These are phyloP conservation scores for Trichoderma sp. DNA, from an alignment of 2,329 filamentous ascomycete genomes.

Conservation along the genomic window DNA sequence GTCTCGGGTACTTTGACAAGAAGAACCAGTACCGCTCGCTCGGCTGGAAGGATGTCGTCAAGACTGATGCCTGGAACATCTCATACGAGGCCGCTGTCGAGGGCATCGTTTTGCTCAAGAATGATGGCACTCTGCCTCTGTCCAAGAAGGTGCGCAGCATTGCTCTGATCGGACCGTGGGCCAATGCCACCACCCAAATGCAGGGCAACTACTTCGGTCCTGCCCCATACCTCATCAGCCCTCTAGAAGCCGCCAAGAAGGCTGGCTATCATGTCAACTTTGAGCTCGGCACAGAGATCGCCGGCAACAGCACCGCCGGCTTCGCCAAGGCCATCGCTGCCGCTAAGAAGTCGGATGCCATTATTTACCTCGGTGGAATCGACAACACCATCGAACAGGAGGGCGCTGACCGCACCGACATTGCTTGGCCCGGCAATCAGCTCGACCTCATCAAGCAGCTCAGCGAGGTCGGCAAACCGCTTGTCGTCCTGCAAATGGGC, in stretches of 20 bases:
- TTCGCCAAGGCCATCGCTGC: slow-evolving; percentile 36
- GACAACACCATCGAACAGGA: slow-evolving; percentile 57
- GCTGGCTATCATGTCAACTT: slow-evolving; percentile 17
- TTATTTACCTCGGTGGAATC: slow-evolving; percentile 58
- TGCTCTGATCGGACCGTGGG: slow-evolving; percentile 41
- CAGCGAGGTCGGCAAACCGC: slow-evolving; percentile 47
- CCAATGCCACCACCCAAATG: slow-evolving; percentile 32
- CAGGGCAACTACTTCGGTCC: slow-evolving; percentile 39
- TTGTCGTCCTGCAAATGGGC: slow-evolving; percentile 55
- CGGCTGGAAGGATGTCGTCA: slow-evolving; percentile 54
- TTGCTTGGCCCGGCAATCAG: slow-evolving; percentile 56
- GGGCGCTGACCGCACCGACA: slow-evolving; percentile 51
- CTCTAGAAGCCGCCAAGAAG: slow-evolving; percentile 49
- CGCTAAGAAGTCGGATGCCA: slow-evolving; percentile 50
- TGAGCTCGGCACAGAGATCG: slow-evolving; percentile 6
- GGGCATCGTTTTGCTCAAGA: slow-evolving; percentile 62
- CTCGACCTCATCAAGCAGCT: slow-evolving; percentile 50
- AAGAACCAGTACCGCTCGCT: slow-evolving; percentile 37
- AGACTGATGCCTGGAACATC: slow-evolving; percentile 18
- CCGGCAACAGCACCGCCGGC: slow-evolving; percentile 8
- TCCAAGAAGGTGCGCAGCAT: slow-evolving; percentile 25
- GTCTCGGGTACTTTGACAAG: slow-evolving; percentile 26
- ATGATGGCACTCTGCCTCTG: slow-evolving; percentile 60
- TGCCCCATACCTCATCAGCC: slow-evolving; percentile 58
- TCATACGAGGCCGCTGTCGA: slow-evolving; percentile 55